phyloP scores from a whole-genome alignment of 139 green algal genomes.

The Pseudopediastrum boryanum region DNA sequence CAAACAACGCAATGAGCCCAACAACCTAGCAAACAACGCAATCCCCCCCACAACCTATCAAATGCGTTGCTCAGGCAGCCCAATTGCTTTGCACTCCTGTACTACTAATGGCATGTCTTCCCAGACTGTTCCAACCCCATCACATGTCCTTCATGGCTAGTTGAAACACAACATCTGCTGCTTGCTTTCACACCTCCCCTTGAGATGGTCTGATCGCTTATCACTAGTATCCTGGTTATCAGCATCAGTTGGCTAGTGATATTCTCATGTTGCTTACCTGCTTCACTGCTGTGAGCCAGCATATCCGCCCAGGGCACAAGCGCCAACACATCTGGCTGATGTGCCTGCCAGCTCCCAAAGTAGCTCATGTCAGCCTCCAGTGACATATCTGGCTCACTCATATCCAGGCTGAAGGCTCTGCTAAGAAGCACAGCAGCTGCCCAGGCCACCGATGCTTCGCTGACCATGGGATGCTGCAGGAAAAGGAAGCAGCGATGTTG shows the following conservation, averaged over 20 bases:
- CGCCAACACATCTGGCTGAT: slow-evolving; percentile 36
- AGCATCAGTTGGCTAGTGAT: too few relatives aligned
- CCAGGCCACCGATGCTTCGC: slow-evolving; percentile 41
- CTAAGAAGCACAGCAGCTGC: slow-evolving; percentile 59
- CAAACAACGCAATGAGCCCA: too few relatives aligned
- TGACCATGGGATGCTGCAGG: slow-evolving; percentile 44
- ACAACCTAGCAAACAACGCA: too few relatives aligned
- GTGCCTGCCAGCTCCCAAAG: slow-evolving; percentile 47
- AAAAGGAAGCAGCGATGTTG: not conserved
- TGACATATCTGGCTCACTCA: slow-evolving; percentile 31
- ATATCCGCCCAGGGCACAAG: slow-evolving; percentile 75
- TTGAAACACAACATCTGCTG: not conserved
- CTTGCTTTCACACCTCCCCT: not conserved
- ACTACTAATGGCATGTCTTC: not conserved
- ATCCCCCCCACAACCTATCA: too few relatives aligned
- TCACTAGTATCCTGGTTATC: not conserved
- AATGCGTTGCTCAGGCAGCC: too few relatives aligned
- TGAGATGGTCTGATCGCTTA: not conserved
- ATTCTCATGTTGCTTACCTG: too few relatives aligned
- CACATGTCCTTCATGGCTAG: not conserved
- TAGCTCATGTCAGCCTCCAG: slow-evolving; percentile 45
- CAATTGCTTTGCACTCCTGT: slow-evolving; percentile 11
- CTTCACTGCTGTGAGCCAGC: slow-evolving; percentile 57
- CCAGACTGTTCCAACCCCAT: not conserved
- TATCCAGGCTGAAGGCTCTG: slow-evolving; percentile 34